Conservation (phyloP, 371 early-diverging fungal genomes). For the Smittium mucronatum region DNA sequence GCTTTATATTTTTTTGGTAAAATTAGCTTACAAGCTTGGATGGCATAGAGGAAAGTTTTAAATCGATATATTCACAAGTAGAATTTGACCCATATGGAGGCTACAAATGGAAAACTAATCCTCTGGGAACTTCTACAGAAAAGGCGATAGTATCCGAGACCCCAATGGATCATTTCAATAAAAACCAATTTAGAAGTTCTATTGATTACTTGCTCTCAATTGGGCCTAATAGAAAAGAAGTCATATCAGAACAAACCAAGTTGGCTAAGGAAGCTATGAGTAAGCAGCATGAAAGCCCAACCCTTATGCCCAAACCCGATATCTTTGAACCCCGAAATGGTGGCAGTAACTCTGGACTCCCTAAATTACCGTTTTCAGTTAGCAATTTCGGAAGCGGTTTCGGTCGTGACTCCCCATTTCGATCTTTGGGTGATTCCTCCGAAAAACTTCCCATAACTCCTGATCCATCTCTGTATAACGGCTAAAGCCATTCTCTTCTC, state of each 20-base stretch:
- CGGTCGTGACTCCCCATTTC: background rate
- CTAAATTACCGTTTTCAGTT: too few relatives aligned
- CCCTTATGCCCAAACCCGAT: background rate
- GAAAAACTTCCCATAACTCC: background rate
- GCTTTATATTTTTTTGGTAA: background rate
- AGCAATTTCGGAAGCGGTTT: background rate
- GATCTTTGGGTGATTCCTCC: background rate
- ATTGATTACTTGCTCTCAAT: conserved; percentile 8
- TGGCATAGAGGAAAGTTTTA: conserved; percentile 55
- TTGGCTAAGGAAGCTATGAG: background rate
- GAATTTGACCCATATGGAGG: conserved; percentile 62
- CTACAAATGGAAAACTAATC: conserved; percentile 51
- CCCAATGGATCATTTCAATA: background rate
- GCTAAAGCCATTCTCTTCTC: background rate
- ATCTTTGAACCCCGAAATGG: too few relatives aligned
- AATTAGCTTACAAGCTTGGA: conserved; percentile 50
- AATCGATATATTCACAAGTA: conserved; percentile 44
- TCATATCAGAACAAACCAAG: conserved; percentile 7
- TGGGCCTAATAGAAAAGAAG: conserved; percentile 9
- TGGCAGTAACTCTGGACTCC: too few relatives aligned
- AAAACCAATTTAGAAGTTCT: conserved; percentile 10
- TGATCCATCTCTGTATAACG: background rate
- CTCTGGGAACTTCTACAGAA: background rate
- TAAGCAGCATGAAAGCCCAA: background rate
- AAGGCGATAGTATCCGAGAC: background rate